Conservation (phyloP, 106 monocot species). For the Dendrobium catenatum region DNA sequence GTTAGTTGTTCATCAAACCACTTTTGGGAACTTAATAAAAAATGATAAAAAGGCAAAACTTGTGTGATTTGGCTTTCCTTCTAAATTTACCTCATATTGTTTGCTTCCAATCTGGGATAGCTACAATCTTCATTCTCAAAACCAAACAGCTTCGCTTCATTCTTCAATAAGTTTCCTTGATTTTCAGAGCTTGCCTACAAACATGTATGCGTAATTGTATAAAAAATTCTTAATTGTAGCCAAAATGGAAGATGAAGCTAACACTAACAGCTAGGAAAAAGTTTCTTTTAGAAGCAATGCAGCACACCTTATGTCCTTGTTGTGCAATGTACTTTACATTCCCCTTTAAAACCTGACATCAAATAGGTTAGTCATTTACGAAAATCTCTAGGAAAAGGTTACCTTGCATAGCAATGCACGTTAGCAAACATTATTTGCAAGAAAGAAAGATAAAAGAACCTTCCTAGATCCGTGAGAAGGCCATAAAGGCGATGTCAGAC, state of each 20-base stretch:
- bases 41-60: neutral
- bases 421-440: neutral
- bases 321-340: constrained; percentile 8
- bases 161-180: neutral
- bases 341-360: constrained; percentile 19
- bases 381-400: neutral
- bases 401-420: neutral
- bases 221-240: neutral
- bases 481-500: neutral
- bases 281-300: neutral
- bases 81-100: neutral
- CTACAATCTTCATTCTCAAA: neutral
- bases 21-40: neutral
- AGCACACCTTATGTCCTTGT: constrained; percentile 16
- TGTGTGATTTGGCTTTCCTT: neutral
- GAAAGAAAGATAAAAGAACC: constrained; percentile 10
- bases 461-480: constrained; percentile 1
- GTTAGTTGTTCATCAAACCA: neutral
- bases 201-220: neutral
- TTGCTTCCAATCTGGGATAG: neutral
- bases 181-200: neutral
- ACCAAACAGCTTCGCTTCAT: neutral
- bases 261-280: neutral
- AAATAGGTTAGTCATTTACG: neutral
- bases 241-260: neutral